These are phyloP conservation scores for Polygonum aviculare DNA, from an alignment of 148 eudicot species.

Conservation along the genomic window DNA sequence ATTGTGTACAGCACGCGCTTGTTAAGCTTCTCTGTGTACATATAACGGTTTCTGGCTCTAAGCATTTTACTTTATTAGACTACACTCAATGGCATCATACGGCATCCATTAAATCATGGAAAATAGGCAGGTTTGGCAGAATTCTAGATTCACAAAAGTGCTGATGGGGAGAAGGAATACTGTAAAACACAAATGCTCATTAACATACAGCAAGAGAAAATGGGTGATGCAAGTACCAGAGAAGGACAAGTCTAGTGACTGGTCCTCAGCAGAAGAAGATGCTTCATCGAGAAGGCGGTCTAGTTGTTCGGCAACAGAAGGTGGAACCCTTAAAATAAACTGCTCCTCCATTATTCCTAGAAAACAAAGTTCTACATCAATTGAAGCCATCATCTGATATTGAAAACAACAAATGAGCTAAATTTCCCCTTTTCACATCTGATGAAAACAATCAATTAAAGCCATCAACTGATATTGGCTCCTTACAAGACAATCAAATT, in stretches of 20 bases:
- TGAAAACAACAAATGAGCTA: background rate
- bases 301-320: slow-evolving; percentile 76
- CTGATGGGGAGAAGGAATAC: background rate
- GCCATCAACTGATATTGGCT: background rate
- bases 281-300: slow-evolving; percentile 64
- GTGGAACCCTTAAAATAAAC: slow-evolving; percentile 81
- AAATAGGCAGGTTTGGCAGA: background rate
- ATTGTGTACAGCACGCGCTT: background rate
- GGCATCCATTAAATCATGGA: background rate
- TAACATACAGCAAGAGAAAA: background rate
- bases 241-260: slow-evolving; percentile 71
- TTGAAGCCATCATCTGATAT: background rate
- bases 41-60: background rate
- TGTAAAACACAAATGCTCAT: background rate
- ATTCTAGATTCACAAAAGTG: background rate
- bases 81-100: background rate
- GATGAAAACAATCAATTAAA: background rate
- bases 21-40: background rate
- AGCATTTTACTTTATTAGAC: background rate
- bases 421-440: background rate
- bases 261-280: slow-evolving; percentile 52
- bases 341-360: slow-evolving; percentile 70
- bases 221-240: slow-evolving; percentile 31
- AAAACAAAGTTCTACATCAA: background rate
- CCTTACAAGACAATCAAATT: background rate